Evolutionary conservation across 768 basidiomycete genomes (phyloP).

Genomic region (Chalciporus chontae): DNA sequence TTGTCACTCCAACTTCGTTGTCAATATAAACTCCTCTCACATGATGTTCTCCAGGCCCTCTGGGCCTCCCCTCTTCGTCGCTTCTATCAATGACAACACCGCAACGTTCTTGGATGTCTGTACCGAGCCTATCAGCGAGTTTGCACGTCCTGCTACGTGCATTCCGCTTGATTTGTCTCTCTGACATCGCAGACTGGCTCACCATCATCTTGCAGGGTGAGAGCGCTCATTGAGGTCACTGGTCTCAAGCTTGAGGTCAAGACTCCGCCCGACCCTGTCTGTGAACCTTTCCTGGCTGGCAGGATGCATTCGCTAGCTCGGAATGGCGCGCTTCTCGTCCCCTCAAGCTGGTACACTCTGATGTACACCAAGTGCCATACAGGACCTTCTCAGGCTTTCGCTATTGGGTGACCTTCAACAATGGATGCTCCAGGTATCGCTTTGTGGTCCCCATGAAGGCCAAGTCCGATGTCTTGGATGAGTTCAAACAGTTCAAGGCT

Average conservation of each 20-base stretch:
- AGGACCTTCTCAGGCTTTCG: constrained; percentile 3
- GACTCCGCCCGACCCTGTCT: constrained; percentile 12
- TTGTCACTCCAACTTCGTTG: constrained; percentile 1
- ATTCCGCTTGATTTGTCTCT: constrained; percentile 10
- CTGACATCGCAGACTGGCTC: constrained; percentile 25
- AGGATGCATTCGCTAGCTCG: constrained; percentile 19
- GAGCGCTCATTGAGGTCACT: constrained; percentile 11
- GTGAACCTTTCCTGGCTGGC: constrained; percentile 15
- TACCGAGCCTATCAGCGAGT: constrained; percentile 4
- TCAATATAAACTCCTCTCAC: not conserved
- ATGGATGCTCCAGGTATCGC: constrained; percentile 10
- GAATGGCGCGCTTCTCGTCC: constrained; percentile 3
- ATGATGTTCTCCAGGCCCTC: not conserved
- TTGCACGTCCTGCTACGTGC: constrained; percentile 6
- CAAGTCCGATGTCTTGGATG: constrained; percentile 23
- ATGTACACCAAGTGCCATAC: constrained; percentile 17
- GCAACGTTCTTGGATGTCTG: constrained; percentile 20
- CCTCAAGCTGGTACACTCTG: constrained; percentile 18
- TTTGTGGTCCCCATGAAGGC: constrained; percentile 14
- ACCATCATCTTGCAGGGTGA: constrained; percentile 11
- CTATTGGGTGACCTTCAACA: constrained; percentile 14
- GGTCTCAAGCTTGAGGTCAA: constrained; percentile 9
- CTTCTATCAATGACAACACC: constrained; percentile 12
- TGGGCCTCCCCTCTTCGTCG: constrained; percentile 8
- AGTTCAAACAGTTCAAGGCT: constrained; percentile 29